Percentiles rank a stretch among this genome's conserved stretches.
Evolutionary conservation across 768 basidiomycete genomes (phyloP).

Genomic region (Galerina marginata): DNA sequence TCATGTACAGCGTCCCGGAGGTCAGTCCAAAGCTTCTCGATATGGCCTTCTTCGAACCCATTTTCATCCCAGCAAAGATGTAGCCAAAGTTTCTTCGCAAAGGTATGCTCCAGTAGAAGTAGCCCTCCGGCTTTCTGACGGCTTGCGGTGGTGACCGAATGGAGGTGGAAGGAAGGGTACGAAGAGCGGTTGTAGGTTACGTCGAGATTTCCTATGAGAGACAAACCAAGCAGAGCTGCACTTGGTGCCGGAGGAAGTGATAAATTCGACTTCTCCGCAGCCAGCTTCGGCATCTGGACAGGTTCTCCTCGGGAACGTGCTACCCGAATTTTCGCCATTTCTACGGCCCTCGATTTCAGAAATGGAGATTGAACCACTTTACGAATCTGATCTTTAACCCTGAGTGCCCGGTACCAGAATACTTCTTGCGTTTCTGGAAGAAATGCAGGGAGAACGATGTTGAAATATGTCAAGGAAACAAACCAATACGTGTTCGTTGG

Average conservation of each 20-base stretch:
- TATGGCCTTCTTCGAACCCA: slow-evolving; percentile 15
- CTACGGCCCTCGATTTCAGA: slow-evolving; percentile 51
- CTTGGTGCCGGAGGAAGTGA: slow-evolving; percentile 35
- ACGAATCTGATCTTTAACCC: slow-evolving; percentile 45
- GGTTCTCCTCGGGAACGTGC: not conserved
- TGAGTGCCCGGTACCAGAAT: slow-evolving; percentile 7
- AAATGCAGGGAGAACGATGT: slow-evolving; percentile 11
- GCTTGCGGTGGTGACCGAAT: slow-evolving; percentile 6
- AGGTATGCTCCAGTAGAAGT: slow-evolving; percentile 8
- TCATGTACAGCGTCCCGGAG: slow-evolving; percentile 25
- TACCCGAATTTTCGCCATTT: slow-evolving; percentile 19
- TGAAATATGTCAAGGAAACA: slow-evolving; percentile 10
- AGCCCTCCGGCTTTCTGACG: slow-evolving; percentile 5
- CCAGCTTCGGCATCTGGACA: not conserved
- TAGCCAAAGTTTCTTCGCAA: slow-evolving; percentile 4
- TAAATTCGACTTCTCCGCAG: not conserved
- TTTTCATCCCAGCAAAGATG: slow-evolving; percentile 13
- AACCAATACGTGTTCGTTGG: slow-evolving; percentile 5
- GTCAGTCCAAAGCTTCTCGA: slow-evolving; percentile 36
- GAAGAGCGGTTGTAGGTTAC: slow-evolving; percentile 3
- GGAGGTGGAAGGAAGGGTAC: slow-evolving; percentile 6
- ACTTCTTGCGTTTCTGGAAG: not conserved
- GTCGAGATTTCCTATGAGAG: slow-evolving; percentile 11
- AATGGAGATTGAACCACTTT: slow-evolving; percentile 55
- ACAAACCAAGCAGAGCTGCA: slow-evolving; percentile 17